Base-by-base conservation (phyloP, 805 yeast genomes). In the Allodekkera sacchari region DNA sequence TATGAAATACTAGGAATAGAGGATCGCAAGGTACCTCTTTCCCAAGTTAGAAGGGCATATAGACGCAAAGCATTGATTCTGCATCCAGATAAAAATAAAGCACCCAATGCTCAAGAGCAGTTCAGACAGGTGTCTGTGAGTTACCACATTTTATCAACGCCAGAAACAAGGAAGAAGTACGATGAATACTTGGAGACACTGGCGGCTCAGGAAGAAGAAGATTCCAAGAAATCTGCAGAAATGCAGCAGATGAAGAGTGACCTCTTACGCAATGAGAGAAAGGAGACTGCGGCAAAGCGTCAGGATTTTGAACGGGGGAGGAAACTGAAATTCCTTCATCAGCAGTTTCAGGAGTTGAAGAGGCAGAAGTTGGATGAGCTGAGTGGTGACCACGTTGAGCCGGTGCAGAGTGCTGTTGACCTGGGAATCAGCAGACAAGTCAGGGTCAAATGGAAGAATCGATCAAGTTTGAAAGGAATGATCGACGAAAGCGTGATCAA, bases 381-480 rank as follows among this genome's bases (percentile, higher is more conserved):
- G n/a, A n/a, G n/a, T 7, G 11, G 10, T 12, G 11, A 25, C 10
- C 8, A 17, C 10, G 21, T 4, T 7, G 14, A 25, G 15, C 11
- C 18, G 17, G n/a, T 4, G 11, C 28, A 26, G 7, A 8, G 7
- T 13, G 12, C 18, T 12, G 19, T n/a, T n/a, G n/a, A n/a, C n/a
- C n/a, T n/a, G n/a, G 8, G 26, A 30, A n/a, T 24, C 19, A 12
- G 13, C 29, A 3, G 22, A 13, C 9, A 5, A 3, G 18, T 31
- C 4, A 3, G 21, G 6, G 25, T 71, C 17, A 61, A 55, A 39
- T 71, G 77, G 75, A 70, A 68, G 41, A 53, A 57, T 28, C 58
- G 58, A 35, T 55, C 55, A 5, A 63, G 59, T 27, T 27, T 65
- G 5, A 42, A 45, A 11, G 61, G 45, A 1, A 36, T 50, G 14